Base-by-base conservation (phyloP, 169 alveolate species). In the Cryptosporidium sp. region DNA sequence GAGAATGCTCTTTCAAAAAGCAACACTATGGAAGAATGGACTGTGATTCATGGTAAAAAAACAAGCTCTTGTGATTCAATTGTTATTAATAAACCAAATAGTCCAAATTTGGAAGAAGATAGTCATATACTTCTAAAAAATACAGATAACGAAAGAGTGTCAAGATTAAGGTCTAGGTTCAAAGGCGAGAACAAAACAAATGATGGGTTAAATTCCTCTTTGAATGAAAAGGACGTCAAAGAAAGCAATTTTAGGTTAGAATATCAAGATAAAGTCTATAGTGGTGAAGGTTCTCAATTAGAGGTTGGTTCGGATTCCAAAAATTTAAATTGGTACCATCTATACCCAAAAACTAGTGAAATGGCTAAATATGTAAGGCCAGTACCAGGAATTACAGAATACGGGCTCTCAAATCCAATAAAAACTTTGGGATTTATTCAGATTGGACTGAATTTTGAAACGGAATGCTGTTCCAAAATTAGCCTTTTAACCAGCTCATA, bases 371-470 rank as follows among this genome's bases (percentile, higher is more conserved):
- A 80, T 61, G 89, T 80, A 12, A 59, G 67, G 16, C 89, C 89
- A 23, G 80, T 80, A 5, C 80, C 89, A 31, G 89, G 89, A 23
- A 80, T 80, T 8, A 62, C 75, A 12, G 89, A 80, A 62, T 80
- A 61, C 43, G 89, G 89, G 2, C 26, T 80, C 3, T 80, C 89
- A 41, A 80, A 80, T 35, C 89, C 89, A 3, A 62, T 80, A 45
- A 80, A 80, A 59, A 80, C 89, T 9, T 67, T 80, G 18, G 89
- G 89, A 18, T 80, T 80, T 50, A 59, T 80, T 61, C 89, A 80
- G 26, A 80, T 80, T 29, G 71, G 80, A 5, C 31, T 80, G 10
- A 16, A 39, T 62, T 80, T 80, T 80, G 68, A 80, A 23, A 37
- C 80, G 10, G 29, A 59, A 6, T 41, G 67, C 41, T 35, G 58